A percentile compares a stretch with the other conserved stretches of the same genome.
phyloP scores from a whole-genome alignment of 345 rosid genomes.

The Pugionium dolabratum region DNA sequence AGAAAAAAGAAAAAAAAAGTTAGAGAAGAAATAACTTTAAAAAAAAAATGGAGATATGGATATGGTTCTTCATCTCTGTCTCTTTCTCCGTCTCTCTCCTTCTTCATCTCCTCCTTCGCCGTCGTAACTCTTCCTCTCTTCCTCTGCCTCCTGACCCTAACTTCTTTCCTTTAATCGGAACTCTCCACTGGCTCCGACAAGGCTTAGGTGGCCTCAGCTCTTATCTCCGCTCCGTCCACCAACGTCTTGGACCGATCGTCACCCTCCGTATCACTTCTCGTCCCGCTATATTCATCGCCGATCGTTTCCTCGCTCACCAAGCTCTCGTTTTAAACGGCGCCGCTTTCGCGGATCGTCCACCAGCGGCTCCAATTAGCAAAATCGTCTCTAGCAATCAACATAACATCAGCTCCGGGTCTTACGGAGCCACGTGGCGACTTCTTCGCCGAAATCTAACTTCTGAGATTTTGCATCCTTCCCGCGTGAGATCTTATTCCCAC shows the following conservation, averaged over 20 bases:
- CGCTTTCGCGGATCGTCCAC: conserved; percentile 40
- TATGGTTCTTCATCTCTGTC: conserved; percentile 12
- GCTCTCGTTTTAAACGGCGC: conserved; percentile 40
- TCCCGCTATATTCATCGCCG: conserved; percentile 35
- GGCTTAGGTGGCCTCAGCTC: conserved; percentile 14
- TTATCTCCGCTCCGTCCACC: conserved; percentile 11
- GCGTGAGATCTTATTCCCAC: conserved; percentile 13
- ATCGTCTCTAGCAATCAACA: conserved; percentile 28
- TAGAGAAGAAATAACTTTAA: too few species aligned
- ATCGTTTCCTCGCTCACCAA: conserved; percentile 32
- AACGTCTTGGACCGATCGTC: conserved; percentile 38
- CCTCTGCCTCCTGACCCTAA: conserved; percentile 35
- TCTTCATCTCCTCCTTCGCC: background rate
- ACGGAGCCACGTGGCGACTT: conserved; percentile 35
- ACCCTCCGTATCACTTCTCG: conserved; percentile 34
- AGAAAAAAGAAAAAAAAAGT: background rate
- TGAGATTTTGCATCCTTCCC: conserved; percentile 26
- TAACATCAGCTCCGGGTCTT: conserved; percentile 22
- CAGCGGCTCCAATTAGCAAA: conserved; percentile 7
- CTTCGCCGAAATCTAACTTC: conserved; percentile 34
- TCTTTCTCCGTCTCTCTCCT: conserved; percentile 10
- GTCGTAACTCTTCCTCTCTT: conserved; percentile 13
- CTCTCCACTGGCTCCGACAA: conserved; percentile 25
- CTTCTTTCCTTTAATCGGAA: conserved; percentile 34
- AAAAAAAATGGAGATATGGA: conserved; percentile 39